Evolutionary conservation across 2,329 filamentous ascomycete genomes (phyloP).

Genomic region (Allantophomopsis cytisporea): DNA sequence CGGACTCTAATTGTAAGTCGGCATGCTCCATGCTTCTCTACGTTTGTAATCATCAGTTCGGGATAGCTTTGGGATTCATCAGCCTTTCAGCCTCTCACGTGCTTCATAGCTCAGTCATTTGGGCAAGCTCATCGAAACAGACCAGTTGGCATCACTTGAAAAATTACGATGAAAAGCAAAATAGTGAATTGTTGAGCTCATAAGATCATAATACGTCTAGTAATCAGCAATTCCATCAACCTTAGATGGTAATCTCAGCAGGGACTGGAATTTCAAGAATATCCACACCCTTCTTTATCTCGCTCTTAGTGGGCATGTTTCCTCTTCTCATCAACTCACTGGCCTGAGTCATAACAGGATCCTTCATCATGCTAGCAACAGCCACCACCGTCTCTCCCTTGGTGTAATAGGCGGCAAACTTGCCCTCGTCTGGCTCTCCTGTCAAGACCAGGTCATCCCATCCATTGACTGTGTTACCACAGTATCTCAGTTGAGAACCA

Average conservation of each 20-base stretch:
- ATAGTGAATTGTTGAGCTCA: no score
- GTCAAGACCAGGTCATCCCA: constrained; percentile 78
- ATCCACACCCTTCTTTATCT: constrained; percentile 49
- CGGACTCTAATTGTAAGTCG: no score
- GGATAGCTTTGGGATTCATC: no score
- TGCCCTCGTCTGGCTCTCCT: constrained; percentile 62
- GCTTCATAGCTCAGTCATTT: no score
- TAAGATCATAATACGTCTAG: no score
- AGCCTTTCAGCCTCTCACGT: no score
- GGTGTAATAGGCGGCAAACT: constrained; percentile 83
- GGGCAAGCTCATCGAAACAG: no score
- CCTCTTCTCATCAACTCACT: constrained; percentile 74
- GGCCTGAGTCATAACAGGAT: constrained; percentile 72
- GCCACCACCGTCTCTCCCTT: constrained; percentile 80
- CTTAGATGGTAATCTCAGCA: constrained; percentile 5
- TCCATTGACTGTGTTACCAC: constrained; percentile 70
- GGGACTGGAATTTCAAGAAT: constrained; percentile 13
- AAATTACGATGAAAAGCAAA: no score
- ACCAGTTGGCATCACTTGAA: no score
- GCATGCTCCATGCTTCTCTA: no score
- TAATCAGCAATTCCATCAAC: background rate
- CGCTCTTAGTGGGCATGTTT: constrained; percentile 71
- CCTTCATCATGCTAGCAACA: constrained; percentile 79
- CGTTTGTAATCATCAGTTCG: no score
- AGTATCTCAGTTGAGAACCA: constrained; percentile 82